phyloP scores from a whole-genome alignment of 2,329 filamentous ascomycete species.

The Fusarium buxicola region DNA sequence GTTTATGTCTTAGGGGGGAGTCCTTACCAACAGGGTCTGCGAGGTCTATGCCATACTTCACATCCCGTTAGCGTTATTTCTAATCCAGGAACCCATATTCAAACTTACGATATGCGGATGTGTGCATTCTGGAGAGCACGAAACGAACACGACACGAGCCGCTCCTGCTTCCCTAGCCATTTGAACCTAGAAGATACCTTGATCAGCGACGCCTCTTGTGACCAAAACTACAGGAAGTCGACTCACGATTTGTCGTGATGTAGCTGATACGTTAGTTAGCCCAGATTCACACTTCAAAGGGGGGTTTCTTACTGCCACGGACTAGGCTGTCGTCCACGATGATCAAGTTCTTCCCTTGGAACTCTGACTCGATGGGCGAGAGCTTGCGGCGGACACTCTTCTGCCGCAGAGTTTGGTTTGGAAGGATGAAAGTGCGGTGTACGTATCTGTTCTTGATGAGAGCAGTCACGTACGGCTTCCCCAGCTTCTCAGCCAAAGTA shows the following conservation, averaged over 20 bases:
- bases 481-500: slow-evolving; percentile 77
- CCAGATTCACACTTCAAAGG: background rate
- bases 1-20: background rate
- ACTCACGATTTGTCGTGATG: slow-evolving; percentile 76
- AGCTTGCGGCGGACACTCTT: slow-evolving; percentile 92
- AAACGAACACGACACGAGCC: slow-evolving; percentile 83
- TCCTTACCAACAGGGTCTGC: slow-evolving; percentile 53
- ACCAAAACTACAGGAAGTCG: background rate
- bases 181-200: slow-evolving; percentile 43
- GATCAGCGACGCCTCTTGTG: slow-evolving; percentile 29
- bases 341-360: slow-evolving; percentile 81
- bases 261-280: slow-evolving; percentile 44
- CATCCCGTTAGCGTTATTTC: slow-evolving; percentile 6
- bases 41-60: slow-evolving; percentile 60
- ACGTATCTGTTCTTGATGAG: slow-evolving; percentile 94
- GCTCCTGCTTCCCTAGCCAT: slow-evolving; percentile 91
- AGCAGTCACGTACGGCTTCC: slow-evolving; percentile 81
- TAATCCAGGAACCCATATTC: no score
- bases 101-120: slow-evolving; percentile 85
- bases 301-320: slow-evolving; percentile 62
- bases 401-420: slow-evolving; percentile 81
- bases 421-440: slow-evolving; percentile 82
- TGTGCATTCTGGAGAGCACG: slow-evolving; percentile 83
- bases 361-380: slow-evolving; percentile 87
- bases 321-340: slow-evolving; percentile 93